Percentiles rank a stretch among this genome's conserved stretches.
These are phyloP conservation scores for Stramenopiles sp. DNA, from an alignment of 352 stramenopile species.

Conservation along the genomic window DNA sequence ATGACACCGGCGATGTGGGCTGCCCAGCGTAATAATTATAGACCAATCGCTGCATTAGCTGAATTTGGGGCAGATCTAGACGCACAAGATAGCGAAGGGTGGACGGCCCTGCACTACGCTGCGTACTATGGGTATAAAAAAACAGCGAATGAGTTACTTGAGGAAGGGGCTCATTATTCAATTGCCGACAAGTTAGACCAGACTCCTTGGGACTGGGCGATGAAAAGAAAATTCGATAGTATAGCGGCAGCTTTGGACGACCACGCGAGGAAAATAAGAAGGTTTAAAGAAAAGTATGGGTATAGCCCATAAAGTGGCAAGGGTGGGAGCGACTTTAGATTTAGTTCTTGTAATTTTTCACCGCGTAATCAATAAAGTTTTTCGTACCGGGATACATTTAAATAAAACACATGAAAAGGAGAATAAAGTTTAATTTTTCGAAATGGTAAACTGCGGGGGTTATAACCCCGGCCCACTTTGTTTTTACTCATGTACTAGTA, in stretches of 20 bases:
- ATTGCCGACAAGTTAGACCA: not conserved
- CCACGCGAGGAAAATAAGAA: not conserved
- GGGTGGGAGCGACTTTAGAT: too few species aligned
- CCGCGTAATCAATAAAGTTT: too few species aligned
- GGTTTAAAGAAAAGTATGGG: conserved; percentile 6
- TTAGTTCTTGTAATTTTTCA: too few species aligned
- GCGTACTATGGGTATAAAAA: conserved; percentile 6
- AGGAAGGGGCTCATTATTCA: conserved; percentile 1
- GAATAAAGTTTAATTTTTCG: too few species aligned
- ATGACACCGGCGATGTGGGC: not conserved
- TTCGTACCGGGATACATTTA: too few species aligned
- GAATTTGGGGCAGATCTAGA: conserved; percentile 14
- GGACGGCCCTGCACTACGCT: conserved; percentile 18
- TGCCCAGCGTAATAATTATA: not conserved
- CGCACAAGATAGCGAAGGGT: conserved; percentile 17
- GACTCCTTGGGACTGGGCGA: not conserved
- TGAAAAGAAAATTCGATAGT: conserved; percentile 9
- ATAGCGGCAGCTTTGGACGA: not conserved
- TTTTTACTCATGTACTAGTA: too few species aligned
- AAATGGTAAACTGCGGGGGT: too few species aligned
- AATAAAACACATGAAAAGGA: too few species aligned
- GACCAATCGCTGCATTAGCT: not conserved
- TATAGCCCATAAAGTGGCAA: not conserved
- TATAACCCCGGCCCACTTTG: too few species aligned
- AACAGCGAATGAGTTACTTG: conserved; percentile 14